Evolutionary conservation across 306 rosid species (phyloP).

Genomic region (Amphicarpaea edgeworthii): DNA sequence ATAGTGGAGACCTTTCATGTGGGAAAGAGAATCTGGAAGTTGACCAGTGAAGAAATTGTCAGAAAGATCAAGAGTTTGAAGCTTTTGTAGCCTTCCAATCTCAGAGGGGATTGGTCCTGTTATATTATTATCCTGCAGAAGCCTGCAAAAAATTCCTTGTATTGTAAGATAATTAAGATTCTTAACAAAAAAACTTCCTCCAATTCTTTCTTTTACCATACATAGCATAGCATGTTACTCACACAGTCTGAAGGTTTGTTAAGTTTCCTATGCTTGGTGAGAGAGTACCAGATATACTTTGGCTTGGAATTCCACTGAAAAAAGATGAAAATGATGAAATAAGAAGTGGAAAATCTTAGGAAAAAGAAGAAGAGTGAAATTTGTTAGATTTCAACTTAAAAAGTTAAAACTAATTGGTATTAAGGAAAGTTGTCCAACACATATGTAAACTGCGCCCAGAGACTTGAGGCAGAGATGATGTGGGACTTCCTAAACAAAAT

Average conservation of each 20-base stretch:
- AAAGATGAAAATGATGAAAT: neutral
- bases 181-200: neutral
- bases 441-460: too few relatives aligned
- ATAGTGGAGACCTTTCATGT: slow-evolving; percentile 74
- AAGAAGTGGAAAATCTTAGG: slow-evolving; percentile 22
- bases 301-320: slow-evolving; percentile 86
- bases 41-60: slow-evolving; percentile 74
- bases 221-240: slow-evolving; percentile 49
- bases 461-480: too few relatives aligned
- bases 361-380: slow-evolving; percentile 30
- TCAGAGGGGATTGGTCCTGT: slow-evolving; percentile 82
- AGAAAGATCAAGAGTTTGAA: slow-evolving; percentile 89
- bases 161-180: slow-evolving; percentile 16
- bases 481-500: too few relatives aligned
- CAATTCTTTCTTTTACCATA: neutral
- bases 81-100: slow-evolving; percentile 79
- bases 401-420: too few relatives aligned
- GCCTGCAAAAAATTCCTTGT: slow-evolving; percentile 62
- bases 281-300: slow-evolving; percentile 77
- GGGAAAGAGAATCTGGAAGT: slow-evolving; percentile 73
- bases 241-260: slow-evolving; percentile 78
- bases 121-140: slow-evolving; percentile 79
- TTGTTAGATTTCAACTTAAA: too few relatives aligned
- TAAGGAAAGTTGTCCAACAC: too few relatives aligned
- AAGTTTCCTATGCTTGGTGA: slow-evolving; percentile 88